Evolutionary conservation across 257 asterid genomes (phyloP), one percentile per base, ranked within the genome.

Genomic region (Solanum ahanhuiri): DNA sequence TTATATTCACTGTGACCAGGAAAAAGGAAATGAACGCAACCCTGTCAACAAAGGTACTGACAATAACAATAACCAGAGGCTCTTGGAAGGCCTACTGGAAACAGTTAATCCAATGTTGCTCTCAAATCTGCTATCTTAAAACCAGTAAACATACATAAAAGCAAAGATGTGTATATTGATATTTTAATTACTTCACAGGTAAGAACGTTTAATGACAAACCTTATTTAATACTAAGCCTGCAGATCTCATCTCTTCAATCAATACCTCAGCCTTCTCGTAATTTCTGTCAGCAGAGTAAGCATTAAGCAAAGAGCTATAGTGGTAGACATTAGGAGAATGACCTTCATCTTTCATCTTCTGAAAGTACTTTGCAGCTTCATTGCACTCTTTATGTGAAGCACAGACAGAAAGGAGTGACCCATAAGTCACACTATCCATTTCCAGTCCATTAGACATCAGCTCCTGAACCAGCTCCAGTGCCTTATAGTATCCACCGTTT

Each of bases 231-330:
- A 82, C 91, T 86, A 95, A 67, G 25, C 98, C 98, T 60, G 91
- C 92, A 85, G 92, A 91, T 90, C 85, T 93, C 99, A 96, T 93
- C 89, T 94, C 98, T 88, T 92, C 92, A 87, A 96, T 90, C 89
- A 95, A 81, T 84, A 87, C 91, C 84, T 95, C 98, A 71, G 98
- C 99, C 91, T 89, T 94, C 63, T 45, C 86, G 86, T 89, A 93
- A 89, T 94, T 93, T 66, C 97, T 98, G 87, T 90, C 93, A 90
- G 87, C 88, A 17, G 99, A 94, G 86, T 91, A 96, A 60, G 99
- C 98, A 93, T 96, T 96, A 83, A 96, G 92, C 95, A 96, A 92
- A 75, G 99, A 96, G 89, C 99, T 96, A 89, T 93, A 95, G 89
- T 96, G 99, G 89, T 95, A 95, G 85, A 90, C 94, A 93, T 96